Evolutionary conservation across 176 grass and related monocot species (phyloP), one percentile per base, ranked within the genome.

Genomic region (Triticum turgidum): DNA sequence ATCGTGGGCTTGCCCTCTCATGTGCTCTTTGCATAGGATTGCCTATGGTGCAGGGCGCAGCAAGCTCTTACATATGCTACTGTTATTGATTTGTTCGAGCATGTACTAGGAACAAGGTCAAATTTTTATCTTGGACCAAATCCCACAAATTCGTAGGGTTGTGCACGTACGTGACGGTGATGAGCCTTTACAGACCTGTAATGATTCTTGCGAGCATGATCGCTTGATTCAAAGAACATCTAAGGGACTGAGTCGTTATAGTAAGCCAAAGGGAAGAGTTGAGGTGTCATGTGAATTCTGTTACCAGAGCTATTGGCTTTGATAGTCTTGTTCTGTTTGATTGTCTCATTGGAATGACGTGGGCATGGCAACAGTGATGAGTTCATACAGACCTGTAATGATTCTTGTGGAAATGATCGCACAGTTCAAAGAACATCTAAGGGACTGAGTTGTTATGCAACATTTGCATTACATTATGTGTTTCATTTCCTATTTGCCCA

Each of bases 301-400:
- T 54, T 54, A 2, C 15, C 51, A 0, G 15, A 54, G 51, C 5
- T 54, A 18, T 54, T 18, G 15, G 15, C 51, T 54, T 18, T 18
- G 51, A 78, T 38, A 25, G 33, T 74, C 14, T 69, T 13, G 74
- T 4, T 49, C 3, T 64, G 20, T 71, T 39, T 61, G 11, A 25
- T 80, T 12, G 22, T 41, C 42, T 30, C 4, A 1, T 64, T 72
- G 1, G 20, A 37, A 27, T 20, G 18, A 10, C 21, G 14, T 49
- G 2, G 70, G 61, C 3, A 5, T 65, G 77, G 58, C 54, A 86
- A 83, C 75, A 5, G 68, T 97, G 95, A 94, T 91, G 88, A 91
- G 54, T 74, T 65, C 77, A 62, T 89, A 79, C 95, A 97, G 92
- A 94, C 95, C 92, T 97, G 95, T 97, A 94, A 92, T 94, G 95